These are phyloP conservation scores for Phaffomyces antillensis DNA, from an alignment of 805 yeast genomes.

Conservation along the genomic window DNA sequence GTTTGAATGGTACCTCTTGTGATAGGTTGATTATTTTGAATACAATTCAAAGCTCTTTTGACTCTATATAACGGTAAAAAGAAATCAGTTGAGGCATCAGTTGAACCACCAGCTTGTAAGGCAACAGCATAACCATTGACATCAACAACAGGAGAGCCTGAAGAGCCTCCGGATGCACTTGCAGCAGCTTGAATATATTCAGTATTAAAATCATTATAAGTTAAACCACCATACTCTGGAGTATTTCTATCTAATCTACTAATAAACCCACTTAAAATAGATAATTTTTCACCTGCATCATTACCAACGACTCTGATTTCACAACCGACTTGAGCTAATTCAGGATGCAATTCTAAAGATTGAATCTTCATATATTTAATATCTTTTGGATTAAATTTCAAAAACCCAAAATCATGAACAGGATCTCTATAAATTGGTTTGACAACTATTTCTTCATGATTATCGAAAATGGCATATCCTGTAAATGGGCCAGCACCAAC, in stretches of 20 bases:
- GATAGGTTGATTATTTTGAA: slow-evolving; percentile 51
- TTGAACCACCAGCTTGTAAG: slow-evolving; percentile 88
- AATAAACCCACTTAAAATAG: slow-evolving; percentile 78
- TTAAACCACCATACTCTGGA: slow-evolving; percentile 83
- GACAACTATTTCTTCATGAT: slow-evolving; percentile 88
- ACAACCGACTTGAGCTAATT: slow-evolving; percentile 81
- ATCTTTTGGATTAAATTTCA: slow-evolving; percentile 63
- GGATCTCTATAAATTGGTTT: slow-evolving; percentile 88
- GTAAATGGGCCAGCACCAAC: slow-evolving; percentile 93
- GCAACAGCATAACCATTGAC: slow-evolving; percentile 85
- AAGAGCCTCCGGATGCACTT: slow-evolving; percentile 90
- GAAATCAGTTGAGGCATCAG: slow-evolving; percentile 89
- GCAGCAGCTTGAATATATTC: slow-evolving; percentile 96
- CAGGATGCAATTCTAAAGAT: slow-evolving; percentile 67
- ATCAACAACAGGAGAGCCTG: slow-evolving; percentile 95
- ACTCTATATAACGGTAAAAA: slow-evolving; percentile 84
- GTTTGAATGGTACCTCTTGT: slow-evolving; percentile 91
- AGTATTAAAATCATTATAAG: slow-evolving; percentile 89
- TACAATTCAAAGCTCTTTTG: slow-evolving; percentile 67
- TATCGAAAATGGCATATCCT: slow-evolving; percentile 88
- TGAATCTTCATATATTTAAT: slow-evolving; percentile 69
- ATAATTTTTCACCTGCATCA: slow-evolving; percentile 91
- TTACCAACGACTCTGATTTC: slow-evolving; percentile 94
- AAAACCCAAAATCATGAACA: slow-evolving; percentile 89
- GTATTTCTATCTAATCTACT: slow-evolving; percentile 85